Base-by-base conservation (phyloP, 768 basidiomycete genomes). In the Guyanaporus albipodus region DNA sequence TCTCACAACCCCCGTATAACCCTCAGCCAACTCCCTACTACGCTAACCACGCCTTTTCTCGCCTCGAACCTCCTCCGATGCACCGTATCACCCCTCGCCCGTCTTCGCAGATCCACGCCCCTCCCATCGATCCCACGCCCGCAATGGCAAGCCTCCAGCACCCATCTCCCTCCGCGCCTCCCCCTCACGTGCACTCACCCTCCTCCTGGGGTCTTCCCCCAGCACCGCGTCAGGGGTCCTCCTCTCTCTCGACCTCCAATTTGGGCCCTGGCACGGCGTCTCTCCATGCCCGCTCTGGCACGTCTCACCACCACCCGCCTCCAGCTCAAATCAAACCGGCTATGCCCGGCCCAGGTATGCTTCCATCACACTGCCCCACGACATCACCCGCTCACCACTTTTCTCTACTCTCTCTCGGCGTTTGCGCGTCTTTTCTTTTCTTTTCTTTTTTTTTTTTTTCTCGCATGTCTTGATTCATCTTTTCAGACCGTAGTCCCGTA, bases 91-190 rank as follows among this genome's bases (percentile, higher is more conserved):
- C 68, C 46, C 28, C 69, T 42, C 42, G 66, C 57, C 37, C 70
- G 50, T 60, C 69, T 9, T 57, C 63, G 2, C 65, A 67, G 59
- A 62, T 57, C 48, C 58, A 49, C n/a, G 24, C 56, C 36, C 27
- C 60, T 7, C 31, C 61, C 34, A 59, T 61, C 54, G 60, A 64
- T 51, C 46, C 55, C 24, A 61, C 55, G 8, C 60, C 65, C 12
- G 61, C 64, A 27, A 65, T 67, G 66, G 64, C 63, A 4, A 67
- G 66, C 36, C 26, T 65, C 3, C 64, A 65, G 11, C 63, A 67
- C 43, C 63, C 63, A 26, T 60, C 62, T 27, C 60, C 62, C 23
- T 53, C 60, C 29, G 54, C 50, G n/a, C 62, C 62, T 24, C 49
- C 57, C 2, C 56, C 62, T 59, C 62, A 63, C 62, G 61, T 63